phyloP scores from a whole-genome alignment of 2,329 filamentous ascomycete species.

The Neofusicoccum ribis region DNA sequence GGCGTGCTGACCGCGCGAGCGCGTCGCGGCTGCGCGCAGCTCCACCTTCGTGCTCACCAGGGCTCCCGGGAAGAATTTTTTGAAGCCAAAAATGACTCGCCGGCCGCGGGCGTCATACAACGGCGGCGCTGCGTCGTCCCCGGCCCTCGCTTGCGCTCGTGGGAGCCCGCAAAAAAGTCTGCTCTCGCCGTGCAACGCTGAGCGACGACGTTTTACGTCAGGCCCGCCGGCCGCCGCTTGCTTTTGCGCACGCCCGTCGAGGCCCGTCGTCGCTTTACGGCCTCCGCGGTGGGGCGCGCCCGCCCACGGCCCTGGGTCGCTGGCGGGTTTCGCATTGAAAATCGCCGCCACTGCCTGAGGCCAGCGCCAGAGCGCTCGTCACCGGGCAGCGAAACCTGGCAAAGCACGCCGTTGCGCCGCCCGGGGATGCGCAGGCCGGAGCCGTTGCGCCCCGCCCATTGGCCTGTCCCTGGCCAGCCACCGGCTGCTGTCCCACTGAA shows the following conservation, averaged over 20 bases:
- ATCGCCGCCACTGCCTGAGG: conserved; percentile 1
- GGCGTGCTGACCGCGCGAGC: neutral
- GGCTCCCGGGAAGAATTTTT: conserved; percentile 10
- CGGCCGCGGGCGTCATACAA: conserved; percentile 2
- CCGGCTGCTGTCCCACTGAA: neutral
- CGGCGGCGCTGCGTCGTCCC: neutral
- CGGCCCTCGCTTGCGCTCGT: neutral
- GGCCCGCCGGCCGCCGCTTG: neutral
- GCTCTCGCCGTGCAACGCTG: neutral
- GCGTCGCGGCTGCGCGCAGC: conserved; percentile 10
- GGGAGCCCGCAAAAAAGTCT: neutral
- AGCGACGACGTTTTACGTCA: conserved; percentile 14
- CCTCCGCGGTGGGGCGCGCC: neutral
- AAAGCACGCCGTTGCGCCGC: conserved; percentile 8
- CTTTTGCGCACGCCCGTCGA: neutral
- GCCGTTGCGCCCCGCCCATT: conserved; percentile 5
- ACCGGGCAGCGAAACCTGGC: neutral
- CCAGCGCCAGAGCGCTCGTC: neutral
- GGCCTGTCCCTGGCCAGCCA: conserved; percentile 9
- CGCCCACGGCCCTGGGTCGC: conserved; percentile 7
- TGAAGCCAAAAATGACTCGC: conserved; percentile 13
- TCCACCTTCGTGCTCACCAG: neutral
- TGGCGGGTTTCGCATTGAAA: conserved; percentile 19
- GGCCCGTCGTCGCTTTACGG: neutral
- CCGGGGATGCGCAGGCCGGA: conserved; percentile 3